These are phyloP conservation scores for Ampelomyces quisqualis DNA, from an alignment of 2,329 filamentous ascomycete genomes.

Conservation along the genomic window DNA sequence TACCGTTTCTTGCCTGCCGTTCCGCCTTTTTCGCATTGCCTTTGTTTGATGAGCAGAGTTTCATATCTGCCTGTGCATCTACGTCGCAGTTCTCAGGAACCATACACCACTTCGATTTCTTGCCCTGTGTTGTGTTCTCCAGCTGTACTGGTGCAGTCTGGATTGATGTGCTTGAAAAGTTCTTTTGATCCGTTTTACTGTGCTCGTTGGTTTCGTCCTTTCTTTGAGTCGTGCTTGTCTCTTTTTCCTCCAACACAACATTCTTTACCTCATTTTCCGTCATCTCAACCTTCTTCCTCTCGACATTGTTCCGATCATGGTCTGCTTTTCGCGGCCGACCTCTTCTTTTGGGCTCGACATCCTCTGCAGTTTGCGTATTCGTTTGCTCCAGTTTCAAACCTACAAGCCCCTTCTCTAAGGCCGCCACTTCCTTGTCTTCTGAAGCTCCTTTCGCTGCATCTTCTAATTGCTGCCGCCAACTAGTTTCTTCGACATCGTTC, in stretches of 20 bases:
- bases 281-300: too few species aligned
- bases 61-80: too few species aligned
- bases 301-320: neutral
- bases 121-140: neutral
- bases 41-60: too few species aligned
- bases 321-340: conserved; percentile 7
- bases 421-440: conserved; percentile 1
- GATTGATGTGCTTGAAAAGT: too few species aligned
- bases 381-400: conserved; percentile 9
- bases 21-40: too few species aligned
- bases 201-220: neutral
- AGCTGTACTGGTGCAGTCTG: too few species aligned
- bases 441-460: conserved; percentile 3
- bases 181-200: neutral
- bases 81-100: neutral
- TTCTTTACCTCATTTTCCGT: too few species aligned
- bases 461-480: conserved; percentile 8
- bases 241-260: neutral
- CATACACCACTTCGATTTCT: neutral
- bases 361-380: conserved; percentile 4
- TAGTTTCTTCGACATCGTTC: conserved; percentile 3
- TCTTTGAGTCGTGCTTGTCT: neutral
- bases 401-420: conserved; percentile 7
- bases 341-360: conserved; percentile 8
- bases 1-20: neutral